A percentile compares a stretch with the other conserved stretches of the same genome.
Evolutionary conservation across 495 filamentous ascomycete genomes (phyloP).

Genomic region (Symbiotaphrina buchneri): DNA sequence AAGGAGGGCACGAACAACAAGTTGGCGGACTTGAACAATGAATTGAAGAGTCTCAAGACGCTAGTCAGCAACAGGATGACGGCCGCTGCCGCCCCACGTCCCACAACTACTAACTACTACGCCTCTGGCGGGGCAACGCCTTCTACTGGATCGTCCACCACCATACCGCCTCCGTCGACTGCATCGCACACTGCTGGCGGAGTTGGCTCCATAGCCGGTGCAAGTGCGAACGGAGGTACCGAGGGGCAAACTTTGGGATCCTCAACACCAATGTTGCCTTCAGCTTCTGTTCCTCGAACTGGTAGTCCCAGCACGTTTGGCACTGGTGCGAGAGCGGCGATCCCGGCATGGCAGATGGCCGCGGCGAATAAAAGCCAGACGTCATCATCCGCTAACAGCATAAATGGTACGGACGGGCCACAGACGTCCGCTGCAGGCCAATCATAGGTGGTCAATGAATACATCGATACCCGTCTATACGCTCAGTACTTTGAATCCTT

Average conservation of each 20-base stretch:
- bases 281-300: not conserved
- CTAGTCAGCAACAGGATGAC: slow-evolving; percentile 46
- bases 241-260: not conserved
- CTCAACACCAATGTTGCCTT: not conserved
- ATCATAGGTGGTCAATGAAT: too few relatives aligned
- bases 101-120: slow-evolving; percentile 2
- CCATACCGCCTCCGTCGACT: not conserved
- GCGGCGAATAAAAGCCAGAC: slow-evolving; percentile 31
- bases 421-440: too few relatives aligned
- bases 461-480: too few relatives aligned
- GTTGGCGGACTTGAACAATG: slow-evolving; percentile 63
- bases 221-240: too few relatives aligned
- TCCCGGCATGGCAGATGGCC: slow-evolving; percentile 80
- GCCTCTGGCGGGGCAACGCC: slow-evolving; percentile 4
- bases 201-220: not conserved
- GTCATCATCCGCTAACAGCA: too few relatives aligned
- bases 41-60: slow-evolving; percentile 82
- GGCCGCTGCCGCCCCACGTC: slow-evolving; percentile 1
- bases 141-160: not conserved
- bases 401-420: too few relatives aligned
- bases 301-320: not conserved
- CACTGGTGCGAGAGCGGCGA: slow-evolving; percentile 31
- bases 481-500: too few relatives aligned
- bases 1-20: slow-evolving; percentile 62
- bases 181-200: not conserved